These are phyloP conservation scores for Adansonia digitata DNA, from an alignment of 345 rosid genomes.

Conservation along the genomic window DNA sequence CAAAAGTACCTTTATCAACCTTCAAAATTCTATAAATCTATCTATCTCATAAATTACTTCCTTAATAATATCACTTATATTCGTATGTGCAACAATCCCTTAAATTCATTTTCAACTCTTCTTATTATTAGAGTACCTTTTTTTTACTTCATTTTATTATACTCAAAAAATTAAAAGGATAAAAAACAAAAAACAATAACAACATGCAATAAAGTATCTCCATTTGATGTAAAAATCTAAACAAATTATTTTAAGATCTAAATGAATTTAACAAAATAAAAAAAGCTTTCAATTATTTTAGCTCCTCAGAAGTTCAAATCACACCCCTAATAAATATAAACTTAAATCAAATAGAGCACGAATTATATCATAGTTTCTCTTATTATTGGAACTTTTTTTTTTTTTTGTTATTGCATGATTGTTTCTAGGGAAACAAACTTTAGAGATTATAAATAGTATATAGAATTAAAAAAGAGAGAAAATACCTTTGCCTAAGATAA, in stretches of 20 bases:
- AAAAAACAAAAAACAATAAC: not conserved
- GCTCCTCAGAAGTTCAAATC: constrained; percentile 5
- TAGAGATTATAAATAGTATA: not conserved
- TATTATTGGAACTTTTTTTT: not conserved
- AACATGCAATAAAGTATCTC: not conserved
- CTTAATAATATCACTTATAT: not conserved
- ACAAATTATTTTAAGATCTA: not conserved
- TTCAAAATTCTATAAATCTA: not conserved
- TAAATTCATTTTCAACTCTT: not conserved
- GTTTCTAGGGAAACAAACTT: constrained; percentile 3
- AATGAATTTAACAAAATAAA: not conserved
- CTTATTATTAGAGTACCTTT: not conserved
- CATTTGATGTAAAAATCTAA: not conserved
- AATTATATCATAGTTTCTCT: not conserved
- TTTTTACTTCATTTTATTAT: not conserved
- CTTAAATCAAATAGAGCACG: not conserved
- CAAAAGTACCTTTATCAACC: not conserved
- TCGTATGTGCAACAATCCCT: not conserved
- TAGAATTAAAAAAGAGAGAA: not conserved
- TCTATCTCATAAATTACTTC: not conserved
- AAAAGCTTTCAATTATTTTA: not conserved
- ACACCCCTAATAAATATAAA: not conserved
- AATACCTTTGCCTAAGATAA: not conserved
- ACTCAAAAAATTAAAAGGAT: not conserved
- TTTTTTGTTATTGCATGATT: not conserved